Conservation (phyloP, 192 early-diverging fungal genomes). For the Entomortierella beljakovae region DNA sequence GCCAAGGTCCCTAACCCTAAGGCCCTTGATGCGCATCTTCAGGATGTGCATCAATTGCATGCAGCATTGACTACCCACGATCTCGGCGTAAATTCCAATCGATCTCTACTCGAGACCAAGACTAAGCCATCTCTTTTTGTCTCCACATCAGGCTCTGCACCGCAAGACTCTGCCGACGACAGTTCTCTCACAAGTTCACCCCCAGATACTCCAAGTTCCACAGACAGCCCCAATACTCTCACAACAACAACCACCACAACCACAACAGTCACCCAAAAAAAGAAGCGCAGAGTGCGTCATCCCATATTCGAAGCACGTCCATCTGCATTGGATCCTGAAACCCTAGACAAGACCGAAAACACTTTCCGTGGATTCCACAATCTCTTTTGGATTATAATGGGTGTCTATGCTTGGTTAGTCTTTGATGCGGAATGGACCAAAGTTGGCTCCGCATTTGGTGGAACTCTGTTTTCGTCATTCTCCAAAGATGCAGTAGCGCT, state of each 20-base stretch:
- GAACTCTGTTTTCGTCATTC: constrained; percentile 65
- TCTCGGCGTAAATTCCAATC: constrained; percentile 4
- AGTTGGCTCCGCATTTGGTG: constrained; percentile 55
- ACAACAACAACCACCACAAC: constrained; percentile 35
- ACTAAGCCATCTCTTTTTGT: constrained; percentile 13
- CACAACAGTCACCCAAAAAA: constrained; percentile 18
- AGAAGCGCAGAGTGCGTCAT: constrained; percentile 47
- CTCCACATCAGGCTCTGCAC: not conserved
- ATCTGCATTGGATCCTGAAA: constrained; percentile 58
- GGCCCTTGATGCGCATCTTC: constrained; percentile 18
- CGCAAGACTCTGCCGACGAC: not conserved
- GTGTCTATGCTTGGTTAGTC: constrained; percentile 72
- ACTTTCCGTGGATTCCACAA: constrained; percentile 81
- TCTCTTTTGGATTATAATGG: constrained; percentile 88
- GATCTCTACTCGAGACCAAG: constrained; percentile 21
- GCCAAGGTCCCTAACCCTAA: constrained; percentile 8
- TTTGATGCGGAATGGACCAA: constrained; percentile 65
- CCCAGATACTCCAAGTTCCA: constrained; percentile 30
- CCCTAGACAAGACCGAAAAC: constrained; percentile 43
- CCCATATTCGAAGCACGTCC: constrained; percentile 51
- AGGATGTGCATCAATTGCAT: constrained; percentile 18
- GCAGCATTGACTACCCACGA: not conserved
- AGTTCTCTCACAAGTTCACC: constrained; percentile 20
- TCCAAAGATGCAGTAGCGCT: constrained; percentile 73
- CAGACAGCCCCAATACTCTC: constrained; percentile 30